These are phyloP conservation scores for Casuarina glauca DNA, from an alignment of 306 rosid genomes.

Conservation along the genomic window DNA sequence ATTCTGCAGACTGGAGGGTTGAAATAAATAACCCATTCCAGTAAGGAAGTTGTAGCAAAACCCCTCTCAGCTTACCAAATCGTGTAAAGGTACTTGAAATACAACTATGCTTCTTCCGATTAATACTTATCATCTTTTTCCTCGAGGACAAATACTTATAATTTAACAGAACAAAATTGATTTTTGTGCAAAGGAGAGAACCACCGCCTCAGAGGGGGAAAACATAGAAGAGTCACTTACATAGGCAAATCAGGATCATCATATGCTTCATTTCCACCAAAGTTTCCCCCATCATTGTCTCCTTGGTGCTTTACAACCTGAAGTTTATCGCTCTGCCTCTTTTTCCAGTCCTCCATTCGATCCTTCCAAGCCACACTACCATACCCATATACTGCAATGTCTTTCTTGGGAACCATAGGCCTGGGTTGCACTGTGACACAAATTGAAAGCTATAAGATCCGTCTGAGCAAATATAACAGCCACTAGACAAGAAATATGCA, in stretches of 20 bases:
- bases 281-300: conserved; percentile 44
- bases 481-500: neutral
- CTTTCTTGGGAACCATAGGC: conserved; percentile 96
- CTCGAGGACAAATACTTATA: neutral
- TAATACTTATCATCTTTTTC: neutral
- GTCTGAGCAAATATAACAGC: conserved; percentile 12
- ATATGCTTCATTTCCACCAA: conserved; percentile 55
- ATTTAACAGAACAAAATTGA: neutral
- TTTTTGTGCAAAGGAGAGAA: neutral
- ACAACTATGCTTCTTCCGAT: neutral
- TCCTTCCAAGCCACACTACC: conserved; percentile 99
- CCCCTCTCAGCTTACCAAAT: neutral
- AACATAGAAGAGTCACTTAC: conserved; percentile 42
- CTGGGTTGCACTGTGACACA: conserved; percentile 71
- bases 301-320: conserved; percentile 94
- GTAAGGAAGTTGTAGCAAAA: neutral
- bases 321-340: conserved; percentile 81
- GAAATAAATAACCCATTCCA: neutral
- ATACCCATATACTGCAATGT: conserved; percentile 90
- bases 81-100: neutral
- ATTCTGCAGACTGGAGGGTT: neutral
- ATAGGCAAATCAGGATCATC: conserved; percentile 87
- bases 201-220: neutral
- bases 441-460: conserved; percentile 20
- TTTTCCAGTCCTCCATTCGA: conserved; percentile 97